Conservation (phyloP, 2,329 filamentous ascomycete genomes). For the Amesomyces nigricolor region DNA sequence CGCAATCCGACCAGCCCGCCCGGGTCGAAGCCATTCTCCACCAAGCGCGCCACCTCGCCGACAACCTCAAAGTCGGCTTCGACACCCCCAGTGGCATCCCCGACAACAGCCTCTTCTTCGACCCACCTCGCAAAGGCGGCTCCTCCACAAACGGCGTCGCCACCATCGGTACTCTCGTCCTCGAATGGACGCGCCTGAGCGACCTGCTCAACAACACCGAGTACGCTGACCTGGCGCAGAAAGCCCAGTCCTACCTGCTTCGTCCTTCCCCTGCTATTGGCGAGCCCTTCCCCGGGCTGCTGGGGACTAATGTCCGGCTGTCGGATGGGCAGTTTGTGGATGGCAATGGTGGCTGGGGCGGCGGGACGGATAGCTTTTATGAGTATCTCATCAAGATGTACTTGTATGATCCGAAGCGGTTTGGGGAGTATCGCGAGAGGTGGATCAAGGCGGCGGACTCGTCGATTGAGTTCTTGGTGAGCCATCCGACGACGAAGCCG, state of each 20-base stretch:
- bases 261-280: constrained; percentile 54
- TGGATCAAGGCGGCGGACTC: constrained; percentile 74
- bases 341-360: constrained; percentile 67
- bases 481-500: constrained; percentile 58
- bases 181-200: constrained; percentile 79
- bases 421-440: constrained; percentile 60
- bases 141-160: constrained; percentile 64
- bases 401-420: constrained; percentile 65
- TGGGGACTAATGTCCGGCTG: constrained; percentile 63
- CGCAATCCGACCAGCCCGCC: constrained; percentile 39
- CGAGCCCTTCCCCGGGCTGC: constrained; percentile 71
- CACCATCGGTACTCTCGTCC: constrained; percentile 68
- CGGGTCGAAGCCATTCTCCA: constrained; percentile 54
- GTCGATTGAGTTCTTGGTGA: constrained; percentile 64
- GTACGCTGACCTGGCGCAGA: constrained; percentile 62
- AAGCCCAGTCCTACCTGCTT: constrained; percentile 64
- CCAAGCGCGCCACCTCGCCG: constrained; percentile 64
- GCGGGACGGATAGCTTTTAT: constrained; percentile 75
- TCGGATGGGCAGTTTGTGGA: constrained; percentile 62
- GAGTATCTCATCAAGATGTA: constrained; percentile 93
- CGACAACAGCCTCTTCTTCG: constrained; percentile 60
- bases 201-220: constrained; percentile 64
- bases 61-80: constrained; percentile 72
- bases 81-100: constrained; percentile 71
- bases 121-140: constrained; percentile 44